A percentile compares a stretch with the other conserved stretches of the same genome.
Conservation (phyloP, 805 yeast species). For the Starmerella apis region DNA sequence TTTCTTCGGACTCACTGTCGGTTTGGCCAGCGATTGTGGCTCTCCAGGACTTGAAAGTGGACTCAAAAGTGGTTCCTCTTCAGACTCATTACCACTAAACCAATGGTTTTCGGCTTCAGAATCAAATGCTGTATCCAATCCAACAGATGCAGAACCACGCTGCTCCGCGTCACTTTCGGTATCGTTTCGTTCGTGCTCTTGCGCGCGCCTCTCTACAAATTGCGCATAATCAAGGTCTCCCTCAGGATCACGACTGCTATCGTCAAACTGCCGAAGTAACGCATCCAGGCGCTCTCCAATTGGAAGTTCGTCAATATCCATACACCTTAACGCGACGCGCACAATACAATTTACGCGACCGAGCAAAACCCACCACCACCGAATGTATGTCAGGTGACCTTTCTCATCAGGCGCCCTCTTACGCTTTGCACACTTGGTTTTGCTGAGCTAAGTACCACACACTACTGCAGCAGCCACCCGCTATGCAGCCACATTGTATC, state of each 20-base stretch:
- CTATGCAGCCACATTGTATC: too few species aligned
- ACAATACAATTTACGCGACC: background rate
- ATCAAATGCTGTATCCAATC: background rate
- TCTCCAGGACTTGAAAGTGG: conserved; percentile 1
- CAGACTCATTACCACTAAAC: background rate
- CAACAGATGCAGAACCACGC: background rate
- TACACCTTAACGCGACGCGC: conserved; percentile 4
- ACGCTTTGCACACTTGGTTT: too few species aligned
- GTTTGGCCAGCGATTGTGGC: background rate
- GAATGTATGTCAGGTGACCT: background rate
- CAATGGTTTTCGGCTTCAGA: conserved; percentile 1
- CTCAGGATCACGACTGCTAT: conserved; percentile 2
- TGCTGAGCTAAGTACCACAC: too few species aligned
- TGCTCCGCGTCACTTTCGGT: background rate
- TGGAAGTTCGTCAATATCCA: conserved; percentile 15
- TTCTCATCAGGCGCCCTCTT: background rate
- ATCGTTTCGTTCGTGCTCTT: background rate
- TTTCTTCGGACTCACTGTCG: background rate
- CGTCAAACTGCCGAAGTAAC: conserved; percentile 14
- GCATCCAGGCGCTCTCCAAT: conserved; percentile 20
- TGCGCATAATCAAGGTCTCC: conserved; percentile 14
- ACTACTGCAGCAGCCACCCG: too few species aligned
- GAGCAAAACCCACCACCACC: background rate
- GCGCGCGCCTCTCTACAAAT: conserved; percentile 16
- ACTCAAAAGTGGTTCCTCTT: background rate